Evolutionary conservation across 2,329 filamentous ascomycete genomes (phyloP).

Genomic region (Colletotrichum camelliae): DNA sequence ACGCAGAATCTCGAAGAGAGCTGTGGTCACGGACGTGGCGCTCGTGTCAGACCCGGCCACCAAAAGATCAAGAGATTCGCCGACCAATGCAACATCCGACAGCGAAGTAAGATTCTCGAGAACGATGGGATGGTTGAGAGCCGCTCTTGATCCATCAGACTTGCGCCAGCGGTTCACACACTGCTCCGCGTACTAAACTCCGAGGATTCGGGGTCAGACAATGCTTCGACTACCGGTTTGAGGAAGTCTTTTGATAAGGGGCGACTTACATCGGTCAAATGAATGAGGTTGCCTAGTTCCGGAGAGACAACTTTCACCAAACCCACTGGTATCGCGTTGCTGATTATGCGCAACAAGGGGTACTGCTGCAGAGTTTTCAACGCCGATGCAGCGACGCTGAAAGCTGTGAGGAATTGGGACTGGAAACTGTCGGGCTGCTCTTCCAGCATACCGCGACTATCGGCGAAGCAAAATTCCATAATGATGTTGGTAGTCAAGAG

Average conservation of each 20-base stretch:
- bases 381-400: neutral
- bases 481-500: neutral
- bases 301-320: neutral
- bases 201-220: neutral
- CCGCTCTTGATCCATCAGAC: neutral
- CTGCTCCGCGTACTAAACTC: neutral
- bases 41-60: neutral
- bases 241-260: neutral
- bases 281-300: neutral
- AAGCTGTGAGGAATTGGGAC: neutral
- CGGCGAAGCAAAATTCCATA: neutral
- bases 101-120: neutral
- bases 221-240: neutral
- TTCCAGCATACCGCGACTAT: neutral
- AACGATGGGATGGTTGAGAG: neutral
- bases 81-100: neutral
- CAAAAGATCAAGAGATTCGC: neutral
- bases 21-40: neutral
- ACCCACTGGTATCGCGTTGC: neutral
- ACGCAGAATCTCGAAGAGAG: neutral
- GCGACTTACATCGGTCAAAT: neutral
- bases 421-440: neutral
- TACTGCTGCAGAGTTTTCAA: neutral
- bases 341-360: neutral
- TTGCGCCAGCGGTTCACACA: neutral